A percentile compares a stretch with the other conserved stretches of the same genome.
Evolutionary conservation across 768 basidiomycete species (phyloP).

Genomic region (Coprinellus aureogranulatus): DNA sequence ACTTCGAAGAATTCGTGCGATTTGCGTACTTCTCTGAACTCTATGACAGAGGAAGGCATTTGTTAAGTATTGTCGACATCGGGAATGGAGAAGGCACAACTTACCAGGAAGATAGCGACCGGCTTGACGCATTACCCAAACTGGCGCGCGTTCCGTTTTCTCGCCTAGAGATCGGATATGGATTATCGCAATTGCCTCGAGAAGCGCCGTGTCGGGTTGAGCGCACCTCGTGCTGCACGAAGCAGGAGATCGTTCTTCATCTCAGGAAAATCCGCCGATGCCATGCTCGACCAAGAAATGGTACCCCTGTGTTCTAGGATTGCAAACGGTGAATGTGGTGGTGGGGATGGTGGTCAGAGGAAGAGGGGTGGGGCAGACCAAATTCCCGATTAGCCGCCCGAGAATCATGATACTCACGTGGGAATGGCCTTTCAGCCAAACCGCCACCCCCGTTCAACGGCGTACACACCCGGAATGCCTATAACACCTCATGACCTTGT

Average conservation of each 20-base stretch:
- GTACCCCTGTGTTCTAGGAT: too few relatives aligned
- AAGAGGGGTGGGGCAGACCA: too few relatives aligned
- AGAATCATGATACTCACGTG: background rate
- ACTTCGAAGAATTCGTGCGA: slow-evolving; percentile 93
- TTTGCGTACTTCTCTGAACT: slow-evolving; percentile 85
- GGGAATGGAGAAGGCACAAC: slow-evolving; percentile 16
- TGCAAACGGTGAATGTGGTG: too few relatives aligned
- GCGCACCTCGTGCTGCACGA: slow-evolving; percentile 77
- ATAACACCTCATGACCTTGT: background rate
- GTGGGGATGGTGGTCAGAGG: too few relatives aligned
- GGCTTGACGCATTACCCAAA: slow-evolving; percentile 98
- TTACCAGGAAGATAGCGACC: slow-evolving; percentile 92
- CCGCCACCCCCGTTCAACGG: background rate
- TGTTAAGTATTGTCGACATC: slow-evolving; percentile 1
- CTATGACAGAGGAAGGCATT: slow-evolving; percentile 37
- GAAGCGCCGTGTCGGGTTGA: background rate
- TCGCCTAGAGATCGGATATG: slow-evolving; percentile 51
- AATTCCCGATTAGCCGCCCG: too few relatives aligned
- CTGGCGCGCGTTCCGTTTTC: slow-evolving; percentile 87
- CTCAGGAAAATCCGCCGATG: slow-evolving; percentile 57
- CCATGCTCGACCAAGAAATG: slow-evolving; percentile 14
- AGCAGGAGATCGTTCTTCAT: slow-evolving; percentile 86
- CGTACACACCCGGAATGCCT: background rate
- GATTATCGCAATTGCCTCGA: slow-evolving; percentile 1
- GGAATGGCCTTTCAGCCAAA: background rate